Evolutionary conservation across 768 basidiomycete genomes (phyloP).

Genomic region (Ramaria sp.): DNA sequence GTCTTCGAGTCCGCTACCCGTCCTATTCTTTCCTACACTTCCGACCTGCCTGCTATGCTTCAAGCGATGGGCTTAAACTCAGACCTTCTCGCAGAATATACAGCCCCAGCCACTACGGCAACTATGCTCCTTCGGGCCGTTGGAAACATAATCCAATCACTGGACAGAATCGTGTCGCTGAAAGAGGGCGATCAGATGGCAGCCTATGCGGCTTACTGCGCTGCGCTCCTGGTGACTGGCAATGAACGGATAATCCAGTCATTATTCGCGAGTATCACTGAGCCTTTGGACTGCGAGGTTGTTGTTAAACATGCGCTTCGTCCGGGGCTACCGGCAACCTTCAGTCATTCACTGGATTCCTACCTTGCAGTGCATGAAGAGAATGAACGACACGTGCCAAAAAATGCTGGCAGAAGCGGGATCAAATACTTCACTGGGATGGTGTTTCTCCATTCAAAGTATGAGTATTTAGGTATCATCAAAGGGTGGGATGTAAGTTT

Average conservation of each 20-base stretch:
- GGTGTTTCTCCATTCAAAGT: conserved; percentile 30
- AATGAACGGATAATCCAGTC: conserved; percentile 9
- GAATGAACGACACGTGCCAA: conserved; percentile 17
- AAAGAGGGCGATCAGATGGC: conserved; percentile 3
- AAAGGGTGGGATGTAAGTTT: conserved; percentile 36
- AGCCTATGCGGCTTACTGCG: conserved; percentile 15
- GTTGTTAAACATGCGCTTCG: conserved; percentile 29
- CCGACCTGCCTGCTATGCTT: conserved; percentile 10
- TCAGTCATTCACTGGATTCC: conserved; percentile 18
- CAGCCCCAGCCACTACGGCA: conserved; percentile 21
- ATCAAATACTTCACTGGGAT: conserved; percentile 39
- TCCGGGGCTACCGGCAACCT: conserved; percentile 20
- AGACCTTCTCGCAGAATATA: conserved; percentile 12
- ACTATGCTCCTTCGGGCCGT: conserved; percentile 31
- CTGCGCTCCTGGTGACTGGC: conserved; percentile 12
- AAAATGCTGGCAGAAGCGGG: conserved; percentile 12
- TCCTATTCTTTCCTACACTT: conserved; percentile 11
- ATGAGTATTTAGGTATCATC: conserved; percentile 33
- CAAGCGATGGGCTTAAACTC: conserved; percentile 8
- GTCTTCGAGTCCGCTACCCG: conserved; percentile 19
- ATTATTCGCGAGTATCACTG: conserved; percentile 16
- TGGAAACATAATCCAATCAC: conserved; percentile 27
- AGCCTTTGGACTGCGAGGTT: conserved; percentile 31
- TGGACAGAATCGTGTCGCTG: conserved; percentile 10
- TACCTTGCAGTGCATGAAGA: conserved; percentile 20